Evolutionary conservation across 2,329 filamentous ascomycete genomes (phyloP).

Genomic region (Colletotrichum gigasporum): DNA sequence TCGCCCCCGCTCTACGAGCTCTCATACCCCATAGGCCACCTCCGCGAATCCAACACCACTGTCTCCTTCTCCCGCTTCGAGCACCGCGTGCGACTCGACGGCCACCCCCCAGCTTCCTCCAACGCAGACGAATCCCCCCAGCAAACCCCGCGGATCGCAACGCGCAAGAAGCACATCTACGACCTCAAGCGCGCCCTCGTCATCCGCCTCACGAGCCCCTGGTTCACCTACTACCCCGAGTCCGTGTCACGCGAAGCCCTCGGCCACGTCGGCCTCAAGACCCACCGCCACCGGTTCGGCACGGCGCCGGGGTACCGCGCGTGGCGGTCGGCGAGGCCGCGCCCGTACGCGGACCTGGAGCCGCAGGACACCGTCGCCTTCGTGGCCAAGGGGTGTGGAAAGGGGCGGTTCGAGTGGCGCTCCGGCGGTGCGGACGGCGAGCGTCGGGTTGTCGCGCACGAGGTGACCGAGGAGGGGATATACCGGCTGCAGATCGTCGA

Average conservation of each 20-base stretch:
- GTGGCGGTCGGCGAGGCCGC: constrained; percentile 10
- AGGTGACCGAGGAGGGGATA: constrained; percentile 39
- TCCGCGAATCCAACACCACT: constrained; percentile 42
- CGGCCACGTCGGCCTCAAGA: constrained; percentile 41
- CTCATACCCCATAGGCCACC: constrained; percentile 44
- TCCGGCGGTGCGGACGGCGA: constrained; percentile 35
- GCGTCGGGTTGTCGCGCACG: constrained; percentile 40
- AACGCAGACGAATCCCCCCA: no score
- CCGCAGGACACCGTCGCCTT: constrained; percentile 38
- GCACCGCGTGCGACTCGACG: constrained; percentile 34
- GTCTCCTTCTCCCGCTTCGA: constrained; percentile 45
- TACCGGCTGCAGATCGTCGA: constrained; percentile 43
- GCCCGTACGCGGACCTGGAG: constrained; percentile 32
- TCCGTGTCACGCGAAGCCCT: constrained; percentile 39
- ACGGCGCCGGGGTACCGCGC: constrained; percentile 39
- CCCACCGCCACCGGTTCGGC: constrained; percentile 38
- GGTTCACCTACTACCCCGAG: constrained; percentile 45
- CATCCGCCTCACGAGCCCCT: constrained; percentile 37
- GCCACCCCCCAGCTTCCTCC: no score
- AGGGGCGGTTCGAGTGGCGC: constrained; percentile 43
- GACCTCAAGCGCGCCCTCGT: constrained; percentile 43
- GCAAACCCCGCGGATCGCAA: constrained; percentile 24
- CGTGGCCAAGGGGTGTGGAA: constrained; percentile 36
- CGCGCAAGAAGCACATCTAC: constrained; percentile 45
- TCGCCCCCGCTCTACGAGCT: constrained; percentile 47